Percentiles rank a stretch among this genome's conserved stretches.
Conservation (phyloP, 202 grass and related monocot genomes). For the Musa balbisiana region DNA sequence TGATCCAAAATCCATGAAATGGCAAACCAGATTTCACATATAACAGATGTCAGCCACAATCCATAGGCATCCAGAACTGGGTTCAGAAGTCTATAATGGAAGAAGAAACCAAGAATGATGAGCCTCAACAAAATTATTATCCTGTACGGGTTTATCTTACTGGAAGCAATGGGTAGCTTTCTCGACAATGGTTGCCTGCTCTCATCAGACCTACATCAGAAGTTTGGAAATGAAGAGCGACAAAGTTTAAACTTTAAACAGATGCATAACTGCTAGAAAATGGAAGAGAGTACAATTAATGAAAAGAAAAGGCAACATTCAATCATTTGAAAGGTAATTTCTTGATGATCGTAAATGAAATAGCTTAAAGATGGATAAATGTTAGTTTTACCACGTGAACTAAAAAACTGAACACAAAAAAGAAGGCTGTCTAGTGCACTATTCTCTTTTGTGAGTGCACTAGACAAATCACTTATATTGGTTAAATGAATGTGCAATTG, state of each 20-base stretch:
- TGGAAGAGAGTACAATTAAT: too few relatives aligned
- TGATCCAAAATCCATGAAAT: conserved; percentile 31
- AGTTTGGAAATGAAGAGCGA: too few relatives aligned
- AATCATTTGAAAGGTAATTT: not conserved
- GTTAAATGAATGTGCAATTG: too few relatives aligned
- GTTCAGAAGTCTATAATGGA: conserved; percentile 25
- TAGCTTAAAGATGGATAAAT: not conserved
- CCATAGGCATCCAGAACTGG: conserved; percentile 23
- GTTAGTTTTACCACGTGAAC: not conserved
- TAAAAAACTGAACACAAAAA: not conserved
- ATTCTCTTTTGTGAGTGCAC: too few relatives aligned
- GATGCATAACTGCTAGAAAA: too few relatives aligned
- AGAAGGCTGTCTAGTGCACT: too few relatives aligned
- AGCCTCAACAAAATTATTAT: conserved; percentile 26
- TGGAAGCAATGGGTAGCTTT: conserved; percentile 23
- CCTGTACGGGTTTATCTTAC: conserved; percentile 25
- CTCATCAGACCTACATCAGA: conserved; percentile 18
- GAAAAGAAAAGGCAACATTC: too few relatives aligned
- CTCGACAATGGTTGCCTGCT: conserved; percentile 26
- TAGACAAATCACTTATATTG: too few relatives aligned
- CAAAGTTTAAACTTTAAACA: too few relatives aligned
- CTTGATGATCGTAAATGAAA: not conserved
- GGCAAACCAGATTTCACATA: conserved; percentile 32
- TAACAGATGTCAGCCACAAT: conserved; percentile 28
- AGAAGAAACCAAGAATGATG: conserved; percentile 23